Evolutionary conservation across 495 filamentous ascomycete genomes (phyloP).

Genomic region (Podospora fimiseda): DNA sequence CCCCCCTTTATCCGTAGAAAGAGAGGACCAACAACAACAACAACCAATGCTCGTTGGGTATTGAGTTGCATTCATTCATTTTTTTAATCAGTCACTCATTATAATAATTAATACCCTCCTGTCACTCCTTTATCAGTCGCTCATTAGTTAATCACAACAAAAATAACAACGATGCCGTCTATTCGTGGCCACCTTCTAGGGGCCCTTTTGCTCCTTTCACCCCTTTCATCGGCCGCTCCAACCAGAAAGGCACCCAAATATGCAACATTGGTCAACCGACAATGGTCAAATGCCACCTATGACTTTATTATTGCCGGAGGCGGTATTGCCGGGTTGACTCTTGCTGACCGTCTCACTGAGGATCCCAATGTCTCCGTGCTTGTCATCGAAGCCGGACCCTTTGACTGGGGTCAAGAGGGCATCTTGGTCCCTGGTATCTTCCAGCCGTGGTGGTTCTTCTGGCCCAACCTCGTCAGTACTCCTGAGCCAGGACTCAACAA

Average conservation of each 20-base stretch:
- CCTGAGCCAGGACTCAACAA: conserved; percentile 23
- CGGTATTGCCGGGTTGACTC: conserved; percentile 41
- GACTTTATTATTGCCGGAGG: conserved; percentile 47
- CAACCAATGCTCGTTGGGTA: not conserved
- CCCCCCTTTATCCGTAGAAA: not conserved
- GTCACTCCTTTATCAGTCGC: not conserved
- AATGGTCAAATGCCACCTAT: conserved; percentile 23
- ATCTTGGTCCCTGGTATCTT: conserved; percentile 24
- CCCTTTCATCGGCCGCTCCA: conserved; percentile 1
- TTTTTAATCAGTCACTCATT: not conserved
- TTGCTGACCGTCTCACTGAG: conserved; percentile 45
- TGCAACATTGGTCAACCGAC: conserved; percentile 21
- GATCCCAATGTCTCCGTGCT: conserved; percentile 36
- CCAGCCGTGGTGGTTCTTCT: conserved; percentile 24
- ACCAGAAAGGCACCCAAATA: conserved; percentile 13
- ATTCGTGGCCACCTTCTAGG: not conserved
- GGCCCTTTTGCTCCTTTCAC: conserved; percentile 1
- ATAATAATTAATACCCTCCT: not conserved
- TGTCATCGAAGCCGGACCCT: conserved; percentile 39
- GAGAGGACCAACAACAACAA: not conserved
- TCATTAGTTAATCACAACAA: too few relatives aligned
- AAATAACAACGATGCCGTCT: not conserved
- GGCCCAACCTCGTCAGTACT: conserved; percentile 18
- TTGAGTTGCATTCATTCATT: not conserved
- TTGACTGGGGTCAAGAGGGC: conserved; percentile 23